These are phyloP conservation scores for Zostera marina DNA, from an alignment of 116 monocot genomes.

Conservation along the genomic window DNA sequence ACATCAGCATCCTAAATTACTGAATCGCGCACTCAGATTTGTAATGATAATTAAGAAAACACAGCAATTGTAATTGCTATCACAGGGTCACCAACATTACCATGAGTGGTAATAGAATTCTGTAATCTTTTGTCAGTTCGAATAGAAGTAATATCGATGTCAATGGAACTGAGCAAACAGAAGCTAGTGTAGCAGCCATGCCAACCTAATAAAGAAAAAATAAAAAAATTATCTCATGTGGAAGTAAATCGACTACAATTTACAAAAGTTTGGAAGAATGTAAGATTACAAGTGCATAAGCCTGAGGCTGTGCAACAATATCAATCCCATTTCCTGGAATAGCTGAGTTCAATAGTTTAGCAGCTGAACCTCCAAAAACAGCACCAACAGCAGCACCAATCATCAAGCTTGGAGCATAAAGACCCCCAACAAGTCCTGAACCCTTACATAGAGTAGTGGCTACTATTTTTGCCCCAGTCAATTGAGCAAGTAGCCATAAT, in stretches of 20 bases:
- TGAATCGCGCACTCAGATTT: no score
- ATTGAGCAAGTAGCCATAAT: slow-evolving; percentile 91
- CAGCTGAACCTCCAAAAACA: slow-evolving; percentile 97
- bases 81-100: slow-evolving; percentile 15
- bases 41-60: no score
- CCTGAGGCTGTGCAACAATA: slow-evolving; percentile 72
- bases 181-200: slow-evolving; percentile 98
- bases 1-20: background rate
- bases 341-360: slow-evolving; percentile 86
- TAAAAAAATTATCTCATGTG: background rate
- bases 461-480: slow-evolving; percentile 79
- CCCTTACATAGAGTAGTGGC: slow-evolving; percentile 97
- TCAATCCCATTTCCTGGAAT: slow-evolving; percentile 92
- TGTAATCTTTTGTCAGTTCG: slow-evolving; percentile 96
- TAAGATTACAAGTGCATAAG: slow-evolving; percentile 81
- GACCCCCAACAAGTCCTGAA: slow-evolving; percentile 95
- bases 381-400: slow-evolving; percentile 98
- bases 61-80: no score
- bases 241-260: background rate
- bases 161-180: slow-evolving; percentile 98
- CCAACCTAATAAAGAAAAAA: slow-evolving; percentile 46
- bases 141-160: slow-evolving; percentile 93
- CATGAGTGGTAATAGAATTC: slow-evolving; percentile 96
- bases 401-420: slow-evolving; percentile 99
- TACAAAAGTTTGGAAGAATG: background rate